These are phyloP conservation scores for Margaritispora aquatica DNA, from an alignment of 495 filamentous ascomycete species.

Conservation along the genomic window DNA sequence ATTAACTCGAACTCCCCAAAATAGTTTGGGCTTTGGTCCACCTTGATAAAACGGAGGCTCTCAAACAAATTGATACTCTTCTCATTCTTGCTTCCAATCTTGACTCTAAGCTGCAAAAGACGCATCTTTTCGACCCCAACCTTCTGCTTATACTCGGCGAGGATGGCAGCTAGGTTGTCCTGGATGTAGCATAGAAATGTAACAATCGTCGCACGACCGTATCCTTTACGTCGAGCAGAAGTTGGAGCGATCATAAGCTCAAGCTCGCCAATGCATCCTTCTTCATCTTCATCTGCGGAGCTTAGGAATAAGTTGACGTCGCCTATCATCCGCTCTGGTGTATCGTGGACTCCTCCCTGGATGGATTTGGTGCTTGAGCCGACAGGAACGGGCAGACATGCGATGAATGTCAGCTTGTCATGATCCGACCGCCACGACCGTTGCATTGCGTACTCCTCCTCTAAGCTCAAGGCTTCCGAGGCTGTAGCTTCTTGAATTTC, in stretches of 20 bases:
- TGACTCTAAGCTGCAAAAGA: conserved; percentile 41
- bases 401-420: conserved; percentile 73
- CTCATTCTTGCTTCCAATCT: conserved; percentile 51
- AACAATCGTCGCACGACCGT: conserved; percentile 58
- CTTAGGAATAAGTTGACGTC: conserved; percentile 84
- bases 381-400: conserved; percentile 36
- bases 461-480: conserved; percentile 70
- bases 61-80: conserved; percentile 56
- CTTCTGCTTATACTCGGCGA: conserved; percentile 47
- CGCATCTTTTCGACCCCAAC: conserved; percentile 5
- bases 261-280: conserved; percentile 62
- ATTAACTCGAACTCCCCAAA: conserved; percentile 49
- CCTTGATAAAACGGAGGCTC: conserved; percentile 46
- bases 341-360: conserved; percentile 40
- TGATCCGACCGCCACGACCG: conserved; percentile 66
- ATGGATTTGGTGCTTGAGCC: conserved; percentile 8
- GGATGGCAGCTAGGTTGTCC: conserved; percentile 39
- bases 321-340: conserved; percentile 59
- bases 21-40: conserved; percentile 47
- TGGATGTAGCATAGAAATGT: conserved; percentile 63
- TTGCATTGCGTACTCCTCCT: conserved; percentile 84
- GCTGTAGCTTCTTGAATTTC: conserved; percentile 78
- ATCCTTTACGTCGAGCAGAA: conserved; percentile 51
- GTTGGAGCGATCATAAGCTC: conserved; percentile 82
- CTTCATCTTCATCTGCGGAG: conserved; percentile 24